These are phyloP conservation scores for Moniliella sp. DNA, from an alignment of 1,284 basidiomycete genomes.

Conservation along the genomic window DNA sequence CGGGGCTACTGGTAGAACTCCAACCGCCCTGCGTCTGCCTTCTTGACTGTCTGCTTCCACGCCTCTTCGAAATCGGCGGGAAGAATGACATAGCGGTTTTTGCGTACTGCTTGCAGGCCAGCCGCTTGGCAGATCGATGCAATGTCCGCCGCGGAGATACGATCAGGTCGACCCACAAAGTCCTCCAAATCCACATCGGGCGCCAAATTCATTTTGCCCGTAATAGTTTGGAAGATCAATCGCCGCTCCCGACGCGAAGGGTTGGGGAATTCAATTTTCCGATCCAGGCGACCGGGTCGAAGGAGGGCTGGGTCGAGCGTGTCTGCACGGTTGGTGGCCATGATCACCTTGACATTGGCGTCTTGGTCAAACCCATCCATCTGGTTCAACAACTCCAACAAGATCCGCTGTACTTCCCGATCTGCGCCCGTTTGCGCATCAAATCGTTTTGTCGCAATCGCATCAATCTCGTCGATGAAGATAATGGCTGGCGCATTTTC, in stretches of 20 bases:
- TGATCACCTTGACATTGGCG: constrained; percentile 67
- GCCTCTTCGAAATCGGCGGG: no score
- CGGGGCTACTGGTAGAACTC: constrained; percentile 25
- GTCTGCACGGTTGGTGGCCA: constrained; percentile 34
- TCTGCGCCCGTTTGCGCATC: constrained; percentile 98
- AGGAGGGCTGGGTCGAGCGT: constrained; percentile 65
- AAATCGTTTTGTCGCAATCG: constrained; percentile 97
- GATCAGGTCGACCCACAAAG: constrained; percentile 87
- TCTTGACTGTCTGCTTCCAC: constrained; percentile 31
- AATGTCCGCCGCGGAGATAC: constrained; percentile 84
- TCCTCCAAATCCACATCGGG: constrained; percentile 97
- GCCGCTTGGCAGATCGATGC: constrained; percentile 88
- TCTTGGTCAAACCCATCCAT: constrained; percentile 99
- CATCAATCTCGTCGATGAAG: constrained; percentile 98
- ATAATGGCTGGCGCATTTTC: constrained; percentile 96
- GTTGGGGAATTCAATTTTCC: constrained; percentile 95
- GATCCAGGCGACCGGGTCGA: constrained; percentile 84
- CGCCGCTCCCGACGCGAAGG: constrained; percentile 86
- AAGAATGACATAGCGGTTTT: constrained; percentile 93
- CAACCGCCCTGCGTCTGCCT: constrained; percentile 24
- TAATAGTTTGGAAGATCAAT: constrained; percentile 92
- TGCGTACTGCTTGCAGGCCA: constrained; percentile 87
- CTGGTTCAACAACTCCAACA: constrained; percentile 92
- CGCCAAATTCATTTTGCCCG: constrained; percentile 87
- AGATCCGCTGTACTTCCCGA: constrained; percentile 95